phyloP scores from a whole-genome alignment of 768 basidiomycete species.

The Termitomyces heimii region DNA sequence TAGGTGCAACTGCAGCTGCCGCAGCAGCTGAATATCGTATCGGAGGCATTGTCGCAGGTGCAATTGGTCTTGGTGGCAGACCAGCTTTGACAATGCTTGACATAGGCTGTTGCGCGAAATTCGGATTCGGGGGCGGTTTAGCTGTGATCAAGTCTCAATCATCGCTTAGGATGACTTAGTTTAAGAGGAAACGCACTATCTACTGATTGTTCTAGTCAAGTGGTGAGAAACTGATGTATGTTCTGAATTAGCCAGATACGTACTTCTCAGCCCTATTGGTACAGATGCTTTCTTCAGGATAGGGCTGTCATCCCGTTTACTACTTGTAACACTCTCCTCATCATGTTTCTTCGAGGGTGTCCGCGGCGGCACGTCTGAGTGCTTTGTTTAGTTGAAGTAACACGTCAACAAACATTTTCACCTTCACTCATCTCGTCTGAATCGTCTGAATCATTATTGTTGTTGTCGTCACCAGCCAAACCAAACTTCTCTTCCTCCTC shows the following conservation, averaged over 20 bases:
- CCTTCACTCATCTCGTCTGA: constrained; percentile 75
- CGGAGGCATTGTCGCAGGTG: constrained; percentile 60
- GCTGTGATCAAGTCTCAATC: constrained; percentile 24
- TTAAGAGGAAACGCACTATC: constrained; percentile 42
- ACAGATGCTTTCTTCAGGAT: constrained; percentile 71
- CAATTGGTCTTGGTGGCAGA: constrained; percentile 48
- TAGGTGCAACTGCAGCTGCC: constrained; percentile 47
- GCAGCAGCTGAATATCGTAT: constrained; percentile 93
- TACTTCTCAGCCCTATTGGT: constrained; percentile 65
- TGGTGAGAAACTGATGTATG: background rate
- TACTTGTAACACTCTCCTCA: constrained; percentile 69
- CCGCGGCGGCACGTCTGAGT: constrained; percentile 57
- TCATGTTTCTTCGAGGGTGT: constrained; percentile 71
- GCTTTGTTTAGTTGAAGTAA: constrained; percentile 7
- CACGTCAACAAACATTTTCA: constrained; percentile 18
- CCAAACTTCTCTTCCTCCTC: constrained; percentile 96
- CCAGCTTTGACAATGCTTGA: constrained; percentile 70
- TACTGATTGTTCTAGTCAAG: constrained; percentile 56
- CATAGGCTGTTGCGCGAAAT: constrained; percentile 77
- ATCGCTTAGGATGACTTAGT: background rate
- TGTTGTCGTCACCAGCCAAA: constrained; percentile 61
- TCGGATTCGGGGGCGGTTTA: constrained; percentile 70
- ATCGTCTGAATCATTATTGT: constrained; percentile 57
- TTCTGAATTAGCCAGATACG: constrained; percentile 22
- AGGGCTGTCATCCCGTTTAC: constrained; percentile 75